phyloP scores from a whole-genome alignment of 2,329 filamentous ascomycete species.

The Microdochium bolleyi region DNA sequence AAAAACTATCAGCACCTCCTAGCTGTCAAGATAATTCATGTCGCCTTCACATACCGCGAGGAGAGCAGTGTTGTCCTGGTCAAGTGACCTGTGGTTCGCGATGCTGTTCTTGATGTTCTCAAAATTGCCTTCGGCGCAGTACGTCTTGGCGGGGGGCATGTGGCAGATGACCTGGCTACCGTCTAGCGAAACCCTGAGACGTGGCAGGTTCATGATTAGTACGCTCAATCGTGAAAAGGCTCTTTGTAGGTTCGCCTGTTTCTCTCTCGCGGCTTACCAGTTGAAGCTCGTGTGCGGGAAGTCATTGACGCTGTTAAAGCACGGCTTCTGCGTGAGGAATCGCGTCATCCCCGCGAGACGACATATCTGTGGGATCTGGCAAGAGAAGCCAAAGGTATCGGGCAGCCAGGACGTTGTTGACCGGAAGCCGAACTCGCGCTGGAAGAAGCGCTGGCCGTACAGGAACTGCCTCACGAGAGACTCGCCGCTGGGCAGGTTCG shows the following conservation, averaged over 20 bases:
- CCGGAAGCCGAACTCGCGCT: constrained; percentile 83
- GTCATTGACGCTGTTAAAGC: constrained; percentile 99
- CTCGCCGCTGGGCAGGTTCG: constrained; percentile 93
- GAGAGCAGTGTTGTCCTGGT: constrained; percentile 83
- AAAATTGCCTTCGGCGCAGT: constrained; percentile 90
- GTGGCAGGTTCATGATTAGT: not conserved
- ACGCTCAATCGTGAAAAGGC: no score
- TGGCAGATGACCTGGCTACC: constrained; percentile 96
- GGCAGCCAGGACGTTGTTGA: constrained; percentile 95
- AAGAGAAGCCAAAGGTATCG: constrained; percentile 96
- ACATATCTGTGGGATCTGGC: constrained; percentile 88
- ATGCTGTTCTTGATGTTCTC: constrained; percentile 87
- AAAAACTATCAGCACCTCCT: not conserved
- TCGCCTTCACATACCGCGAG: constrained; percentile 44
- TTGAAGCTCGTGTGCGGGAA: constrained; percentile 99
- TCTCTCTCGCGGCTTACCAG: constrained; percentile 42
- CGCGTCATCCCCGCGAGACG: constrained; percentile 91
- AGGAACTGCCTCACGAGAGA: constrained; percentile 90
- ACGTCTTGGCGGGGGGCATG: constrained; percentile 93
- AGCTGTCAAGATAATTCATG: not conserved
- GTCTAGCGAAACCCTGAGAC: constrained; percentile 63
- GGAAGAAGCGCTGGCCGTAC: constrained; percentile 91
- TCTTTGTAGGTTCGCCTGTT: not conserved
- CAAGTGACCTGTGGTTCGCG: constrained; percentile 89
- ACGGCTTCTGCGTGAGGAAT: constrained; percentile 97